A percentile compares a stretch with the other conserved stretches of the same genome.
These are phyloP conservation scores for Penicillium paneum DNA, from an alignment of 2,329 filamentous ascomycete genomes.

Conservation along the genomic window DNA sequence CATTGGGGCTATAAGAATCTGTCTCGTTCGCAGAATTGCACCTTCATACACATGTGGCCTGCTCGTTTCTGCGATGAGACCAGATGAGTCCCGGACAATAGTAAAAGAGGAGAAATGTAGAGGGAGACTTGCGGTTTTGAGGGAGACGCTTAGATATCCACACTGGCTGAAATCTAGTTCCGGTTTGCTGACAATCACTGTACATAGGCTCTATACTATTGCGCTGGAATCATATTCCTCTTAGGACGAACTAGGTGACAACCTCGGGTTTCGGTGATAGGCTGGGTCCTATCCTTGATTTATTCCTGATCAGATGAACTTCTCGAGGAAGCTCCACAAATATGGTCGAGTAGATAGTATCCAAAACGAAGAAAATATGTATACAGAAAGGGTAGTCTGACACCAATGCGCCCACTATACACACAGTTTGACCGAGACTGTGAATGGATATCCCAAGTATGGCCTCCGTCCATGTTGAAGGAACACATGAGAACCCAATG, in stretches of 20 bases:
- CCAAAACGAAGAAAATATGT: conserved; percentile 8
- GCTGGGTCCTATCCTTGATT: not conserved
- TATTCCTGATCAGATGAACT: not conserved
- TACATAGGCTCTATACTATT: conserved; percentile 21
- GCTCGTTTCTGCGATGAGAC: not conserved
- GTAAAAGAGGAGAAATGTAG: conserved; percentile 11
- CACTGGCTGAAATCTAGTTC: not conserved
- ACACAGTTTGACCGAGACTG: conserved; percentile 8
- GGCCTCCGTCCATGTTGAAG: conserved; percentile 9
- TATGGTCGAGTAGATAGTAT: not conserved
- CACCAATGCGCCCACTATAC: conserved; percentile 4
- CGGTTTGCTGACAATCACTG: conserved; percentile 13
- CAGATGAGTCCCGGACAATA: not conserved
- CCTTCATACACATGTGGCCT: conserved; percentile 10
- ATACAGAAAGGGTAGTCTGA: conserved; percentile 12
- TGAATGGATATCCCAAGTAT: conserved; percentile 5
- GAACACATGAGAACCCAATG: conserved; percentile 7
- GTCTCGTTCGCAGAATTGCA: conserved; percentile 12
- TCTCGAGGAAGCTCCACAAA: not conserved
- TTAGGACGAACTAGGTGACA: not conserved
- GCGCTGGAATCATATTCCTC: conserved; percentile 12
- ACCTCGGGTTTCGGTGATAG: not conserved
- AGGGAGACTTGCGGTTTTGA: conserved; percentile 7
- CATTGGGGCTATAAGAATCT: conserved; percentile 8
- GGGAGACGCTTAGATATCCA: conserved; percentile 6